A percentile compares a stretch with the other conserved stretches of the same genome.
Evolutionary conservation across 2,329 filamentous ascomycete species (phyloP).

Genomic region (Xylaria sp.): DNA sequence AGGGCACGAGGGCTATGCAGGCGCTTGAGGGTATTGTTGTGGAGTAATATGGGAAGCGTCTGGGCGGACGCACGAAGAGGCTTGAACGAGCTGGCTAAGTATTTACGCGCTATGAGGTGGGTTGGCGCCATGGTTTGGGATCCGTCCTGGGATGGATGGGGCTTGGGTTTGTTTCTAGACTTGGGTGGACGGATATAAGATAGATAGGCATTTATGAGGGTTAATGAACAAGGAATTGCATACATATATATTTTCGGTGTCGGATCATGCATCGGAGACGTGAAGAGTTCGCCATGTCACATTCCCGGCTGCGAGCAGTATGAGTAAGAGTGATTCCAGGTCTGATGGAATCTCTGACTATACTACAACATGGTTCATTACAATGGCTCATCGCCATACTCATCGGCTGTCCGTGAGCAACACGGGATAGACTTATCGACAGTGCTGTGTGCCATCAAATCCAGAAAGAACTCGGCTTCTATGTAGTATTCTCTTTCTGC

Average conservation of each 20-base stretch:
- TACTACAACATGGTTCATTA: background rate
- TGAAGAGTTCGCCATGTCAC: background rate
- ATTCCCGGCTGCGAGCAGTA: background rate
- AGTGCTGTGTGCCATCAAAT: background rate
- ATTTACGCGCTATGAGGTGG: constrained; percentile 21
- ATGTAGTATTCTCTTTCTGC: background rate
- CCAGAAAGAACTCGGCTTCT: too few relatives aligned
- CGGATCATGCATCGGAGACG: background rate
- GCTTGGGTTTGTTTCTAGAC: constrained; percentile 14
- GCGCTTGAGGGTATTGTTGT: constrained; percentile 77
- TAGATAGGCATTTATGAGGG: constrained; percentile 14
- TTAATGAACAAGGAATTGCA: constrained; percentile 22
- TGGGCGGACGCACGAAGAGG: background rate
- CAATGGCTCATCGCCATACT: background rate
- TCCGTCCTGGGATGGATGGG: constrained; percentile 7
- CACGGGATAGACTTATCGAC: background rate
- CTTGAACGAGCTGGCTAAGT: background rate
- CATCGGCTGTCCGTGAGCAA: background rate
- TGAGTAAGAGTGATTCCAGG: background rate
- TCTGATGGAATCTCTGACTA: background rate
- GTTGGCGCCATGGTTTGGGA: constrained; percentile 21
- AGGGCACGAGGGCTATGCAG: constrained; percentile 81
- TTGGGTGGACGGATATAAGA: background rate
- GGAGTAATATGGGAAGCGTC: constrained; percentile 50
- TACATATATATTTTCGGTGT: background rate